Conservation (phyloP, 2,329 filamentous ascomycete species). For the Colletotrichum endophyticum region DNA sequence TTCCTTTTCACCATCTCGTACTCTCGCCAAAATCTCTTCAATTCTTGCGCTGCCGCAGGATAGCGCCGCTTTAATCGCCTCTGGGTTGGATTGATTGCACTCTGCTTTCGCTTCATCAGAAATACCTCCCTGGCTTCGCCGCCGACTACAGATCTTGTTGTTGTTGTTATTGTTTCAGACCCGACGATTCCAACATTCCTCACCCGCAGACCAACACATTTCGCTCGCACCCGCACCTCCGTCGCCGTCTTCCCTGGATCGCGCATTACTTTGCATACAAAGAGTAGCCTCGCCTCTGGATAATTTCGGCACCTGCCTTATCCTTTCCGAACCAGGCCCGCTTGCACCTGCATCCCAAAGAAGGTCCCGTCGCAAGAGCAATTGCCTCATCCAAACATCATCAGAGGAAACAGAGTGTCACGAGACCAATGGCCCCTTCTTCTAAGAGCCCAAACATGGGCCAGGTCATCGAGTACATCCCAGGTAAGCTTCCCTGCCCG, state of each 20-base stretch:
- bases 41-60: neutral
- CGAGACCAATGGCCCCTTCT: constrained; percentile 54
- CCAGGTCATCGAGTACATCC: constrained; percentile 95
- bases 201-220: neutral
- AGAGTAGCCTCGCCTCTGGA: constrained; percentile 13
- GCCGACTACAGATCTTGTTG: constrained; percentile 2
- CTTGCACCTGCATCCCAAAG: neutral
- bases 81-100: neutral
- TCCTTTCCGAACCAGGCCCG: constrained; percentile 3
- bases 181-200: constrained; percentile 17
- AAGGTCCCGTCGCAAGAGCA: neutral
- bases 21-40: neutral
- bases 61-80: neutral
- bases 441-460: constrained; percentile 68
- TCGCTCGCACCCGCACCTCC: neutral
- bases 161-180: constrained; percentile 23
- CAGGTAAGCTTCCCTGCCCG: constrained; percentile 64
- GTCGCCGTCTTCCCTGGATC: neutral
- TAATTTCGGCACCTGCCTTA: constrained; percentile 10
- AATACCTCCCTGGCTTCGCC: neutral
- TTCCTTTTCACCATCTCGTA: constrained; percentile 18
- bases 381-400: neutral
- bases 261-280: constrained; percentile 21
- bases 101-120: neutral
- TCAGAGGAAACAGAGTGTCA: neutral